Evolutionary conservation across 2,329 filamentous ascomycete genomes (phyloP), one percentile per base, ranked within the genome.

Genomic region (Clonostachys chloroleuca): DNA sequence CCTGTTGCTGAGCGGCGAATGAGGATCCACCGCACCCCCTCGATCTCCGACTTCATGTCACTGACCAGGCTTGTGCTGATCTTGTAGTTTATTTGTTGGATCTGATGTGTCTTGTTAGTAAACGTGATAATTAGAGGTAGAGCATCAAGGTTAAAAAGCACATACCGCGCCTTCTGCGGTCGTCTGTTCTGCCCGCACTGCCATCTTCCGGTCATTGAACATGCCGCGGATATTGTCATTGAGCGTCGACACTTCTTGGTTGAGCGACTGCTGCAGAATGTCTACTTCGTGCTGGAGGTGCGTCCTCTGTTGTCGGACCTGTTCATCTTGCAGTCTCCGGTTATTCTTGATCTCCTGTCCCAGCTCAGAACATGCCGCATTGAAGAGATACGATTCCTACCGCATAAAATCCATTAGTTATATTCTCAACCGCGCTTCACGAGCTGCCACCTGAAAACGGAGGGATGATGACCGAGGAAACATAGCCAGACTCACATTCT

Each of bases 151-250:
- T 12, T 37, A 39, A 18, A 12, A 6, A 30, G 24, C 24, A 73
- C 78, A 47, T 70, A 90, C 86, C 57, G 85, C 85, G 44, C 87
- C 88, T 61, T 97, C 92, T 60, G 89, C 86, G 7, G 78, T 77
- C 61, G 91, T 85, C 67, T 96, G 91, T 64, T 96, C 89, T 65
- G 92, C 88, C 47, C 91, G 76, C 2, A 95, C 91, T 3, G 83
- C 81, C 88, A 97, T 95, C 64, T 92, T 94, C 40, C 95, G 83
- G 63, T 99, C 92, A 60, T 97, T 92, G 64, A 97, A 96, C 78
- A 96, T 87, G 48, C 90, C 92, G 63, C 92, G 90, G n/a, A 97
- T 78, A 47, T 92, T 89, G 61, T 99, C 92, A 57, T 89, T 94
- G 49, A 97, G 72, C 34, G 81, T 86, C 47, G 84, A 70, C 24